These are phyloP conservation scores for Cyberlindnera amylophila DNA, from an alignment of 805 yeast genomes.

Conservation along the genomic window DNA sequence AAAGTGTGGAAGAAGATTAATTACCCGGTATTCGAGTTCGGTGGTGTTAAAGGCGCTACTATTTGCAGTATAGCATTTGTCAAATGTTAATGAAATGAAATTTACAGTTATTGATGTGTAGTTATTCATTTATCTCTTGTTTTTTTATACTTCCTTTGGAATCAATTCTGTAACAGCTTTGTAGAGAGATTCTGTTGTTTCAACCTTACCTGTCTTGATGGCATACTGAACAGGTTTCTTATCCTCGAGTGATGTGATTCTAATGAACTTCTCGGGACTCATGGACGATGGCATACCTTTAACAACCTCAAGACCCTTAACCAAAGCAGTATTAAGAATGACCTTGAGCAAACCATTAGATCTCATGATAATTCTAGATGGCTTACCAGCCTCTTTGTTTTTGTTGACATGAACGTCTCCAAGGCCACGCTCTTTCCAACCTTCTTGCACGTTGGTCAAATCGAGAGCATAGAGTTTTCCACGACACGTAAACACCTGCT, in stretches of 20 bases:
- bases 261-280: conserved; percentile 75
- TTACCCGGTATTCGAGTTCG: conserved; percentile 84
- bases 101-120: not conserved
- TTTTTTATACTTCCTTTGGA: conserved; percentile 17
- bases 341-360: conserved; percentile 82
- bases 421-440: conserved; percentile 96
- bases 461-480: conserved; percentile 79
- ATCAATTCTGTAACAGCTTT: conserved; percentile 40
- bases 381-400: conserved; percentile 31
- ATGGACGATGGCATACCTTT: conserved; percentile 87
- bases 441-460: conserved; percentile 57
- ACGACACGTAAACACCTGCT: conserved; percentile 59
- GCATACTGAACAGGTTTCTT: conserved; percentile 81
- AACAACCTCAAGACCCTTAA: conserved; percentile 54
- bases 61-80: conserved; percentile 83
- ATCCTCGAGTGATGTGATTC: conserved; percentile 64
- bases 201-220: conserved; percentile 62
- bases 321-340: conserved; percentile 70
- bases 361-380: conserved; percentile 83
- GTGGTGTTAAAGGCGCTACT: conserved; percentile 85
- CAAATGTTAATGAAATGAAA: conserved; percentile 23
- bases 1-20: conserved; percentile 60
- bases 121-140: not conserved
- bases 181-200: conserved; percentile 53
- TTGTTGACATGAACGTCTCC: conserved; percentile 82